Base-by-base conservation (phyloP, 805 yeast genomes). In the Candida patagonica region DNA sequence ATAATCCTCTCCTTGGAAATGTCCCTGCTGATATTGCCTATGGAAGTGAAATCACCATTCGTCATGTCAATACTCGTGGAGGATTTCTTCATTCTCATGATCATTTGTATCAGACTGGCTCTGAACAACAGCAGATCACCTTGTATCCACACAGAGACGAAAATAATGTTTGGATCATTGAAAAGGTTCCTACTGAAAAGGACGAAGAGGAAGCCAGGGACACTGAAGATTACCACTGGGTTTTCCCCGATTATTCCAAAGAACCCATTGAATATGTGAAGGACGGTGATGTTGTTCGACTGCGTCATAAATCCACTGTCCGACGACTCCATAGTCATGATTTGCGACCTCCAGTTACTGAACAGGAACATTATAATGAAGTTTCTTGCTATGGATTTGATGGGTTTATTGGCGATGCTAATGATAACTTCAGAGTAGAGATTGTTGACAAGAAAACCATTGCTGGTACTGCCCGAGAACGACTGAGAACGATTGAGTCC, bases 81-180 rank as follows among this genome's bases (percentile, higher is more conserved):
- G 79, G 79, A 1, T 89, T 85, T 56, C 63, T 89, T 45, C 94
- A 86, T 58, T 82, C 95, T 1, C 89, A 85, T 57, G 64, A 71
- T 31, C 68, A 64, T 50, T 58, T 65, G 4, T 86, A 83, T 58
- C 73, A 74, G 37, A 59, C 72, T 2, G 94, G 89, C 0, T 70
- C 86, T 1, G 60, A 70, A 17, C 78, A 80, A 53, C 95, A 88
- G 60, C 99, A 92, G 62, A 71, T 92, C 37, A 92, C 98, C 21
- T 84, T 92, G 5, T 92, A 92, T 59, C 84, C 88, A 15, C 86
- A 78, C 61, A 85, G 85, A 57, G 97, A 92, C 59, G 63, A 70
- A 39, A 76, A 79, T 59, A 86, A 84, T 56, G 73, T 76, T 44
- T 92, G 95, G 89, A 63, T 74, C 19, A 56, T 88, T 33, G 88